Evolutionary conservation across 2,329 filamentous ascomycete genomes (phyloP).

Genomic region (Botrytis elliptica): DNA sequence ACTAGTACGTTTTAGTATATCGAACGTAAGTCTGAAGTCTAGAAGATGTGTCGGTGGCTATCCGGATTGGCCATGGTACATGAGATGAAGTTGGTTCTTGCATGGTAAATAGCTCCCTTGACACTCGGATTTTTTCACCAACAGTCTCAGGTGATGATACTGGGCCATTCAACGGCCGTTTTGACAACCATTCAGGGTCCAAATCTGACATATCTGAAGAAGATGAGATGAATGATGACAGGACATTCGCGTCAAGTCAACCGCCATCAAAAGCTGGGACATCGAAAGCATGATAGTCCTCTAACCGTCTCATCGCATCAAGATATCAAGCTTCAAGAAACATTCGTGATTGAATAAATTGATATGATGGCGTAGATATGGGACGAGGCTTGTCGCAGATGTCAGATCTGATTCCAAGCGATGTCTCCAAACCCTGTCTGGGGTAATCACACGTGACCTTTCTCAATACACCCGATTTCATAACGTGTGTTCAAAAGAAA

Average conservation of each 20-base stretch:
- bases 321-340: background rate
- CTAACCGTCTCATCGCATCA: background rate
- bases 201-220: background rate
- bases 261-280: background rate
- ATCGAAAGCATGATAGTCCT: background rate
- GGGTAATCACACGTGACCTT: slow-evolving; percentile 7
- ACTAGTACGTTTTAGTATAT: background rate
- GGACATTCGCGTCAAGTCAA: background rate
- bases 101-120: background rate
- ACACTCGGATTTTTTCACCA: background rate
- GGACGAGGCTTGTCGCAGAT: slow-evolving; percentile 16
- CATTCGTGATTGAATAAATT: background rate
- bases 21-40: background rate
- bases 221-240: slow-evolving; percentile 10
- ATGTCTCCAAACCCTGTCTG: slow-evolving; percentile 14
- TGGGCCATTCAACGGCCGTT: background rate
- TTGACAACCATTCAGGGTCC: background rate
- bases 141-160: background rate
- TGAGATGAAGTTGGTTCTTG: background rate
- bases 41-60: background rate
- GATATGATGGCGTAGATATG: slow-evolving; percentile 2
- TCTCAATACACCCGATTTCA: too few relatives aligned
- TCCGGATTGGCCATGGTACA: background rate
- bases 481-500: too few relatives aligned
- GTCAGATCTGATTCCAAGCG: slow-evolving; percentile 15